Base-by-base conservation (phyloP, 495 filamentous ascomycete species). In the Penicillium maclennaniae region DNA sequence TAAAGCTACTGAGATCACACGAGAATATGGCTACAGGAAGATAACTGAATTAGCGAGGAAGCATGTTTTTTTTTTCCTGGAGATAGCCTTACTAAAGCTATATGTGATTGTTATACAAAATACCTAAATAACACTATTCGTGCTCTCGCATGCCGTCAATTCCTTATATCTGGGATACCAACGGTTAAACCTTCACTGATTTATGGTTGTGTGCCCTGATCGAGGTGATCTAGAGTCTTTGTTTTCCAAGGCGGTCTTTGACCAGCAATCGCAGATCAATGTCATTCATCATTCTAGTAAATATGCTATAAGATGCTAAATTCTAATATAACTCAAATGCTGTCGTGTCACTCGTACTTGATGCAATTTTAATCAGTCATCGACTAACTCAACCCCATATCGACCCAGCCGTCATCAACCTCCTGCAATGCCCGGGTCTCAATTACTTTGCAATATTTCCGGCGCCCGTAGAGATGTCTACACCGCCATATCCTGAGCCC, bases 401-500 rank as follows among this genome's bases (percentile, higher is more conserved):
- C 31, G 15, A 34, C 2, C 10, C 31, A 34, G 31, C 14, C 31
- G 14, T 2, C 31, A 34, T 14, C 2, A 12, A 12, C 10, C 10
- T 34, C 31, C 10, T 2, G 9, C 31, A 34, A 34, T 34, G 31
- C 14, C 15, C 31, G 27, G 27, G 10, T 7, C 4, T 1, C 4
- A 14, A 12, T 14, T 12, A 34, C 10, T 34, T 34, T 12, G 31
- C 31, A 34, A 10, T 12, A 2, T 9, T 34, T 34, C 31, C 10
- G 1, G 31, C 14, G 31, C 27, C 7, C 2, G 23, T 23, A 31
- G 31, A 45, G 26, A 23, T 16, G 20, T 48, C 41, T 27, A 45
- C 39, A 44, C 51, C 38, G 23, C 53, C 58, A 50, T 63, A 55
- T 26, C 45, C 58, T 53, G 50, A 34, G 12, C 7, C 16, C 1